Evolutionary conservation across 2,329 filamentous ascomycete genomes (phyloP).

Genomic region (Aspergillus fumigatiaffinis): DNA sequence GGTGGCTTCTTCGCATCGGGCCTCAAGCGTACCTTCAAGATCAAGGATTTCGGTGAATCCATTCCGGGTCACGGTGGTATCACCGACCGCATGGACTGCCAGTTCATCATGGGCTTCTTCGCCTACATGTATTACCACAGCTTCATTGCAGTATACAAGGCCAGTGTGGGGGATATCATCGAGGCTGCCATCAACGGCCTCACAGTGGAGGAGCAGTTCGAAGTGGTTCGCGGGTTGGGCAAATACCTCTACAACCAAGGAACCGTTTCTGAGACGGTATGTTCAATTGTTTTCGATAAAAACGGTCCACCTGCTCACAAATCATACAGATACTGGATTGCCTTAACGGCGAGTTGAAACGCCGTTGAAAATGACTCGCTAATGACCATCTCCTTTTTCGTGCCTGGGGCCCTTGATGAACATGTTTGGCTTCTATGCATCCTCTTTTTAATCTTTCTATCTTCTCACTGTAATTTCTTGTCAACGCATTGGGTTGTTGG

Average conservation of each 20-base stretch:
- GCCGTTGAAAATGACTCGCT: slow-evolving; percentile 19
- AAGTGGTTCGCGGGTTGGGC: slow-evolving; percentile 61
- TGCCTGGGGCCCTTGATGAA: slow-evolving; percentile 7
- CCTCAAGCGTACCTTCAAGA: slow-evolving; percentile 97
- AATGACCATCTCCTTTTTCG: slow-evolving; percentile 12
- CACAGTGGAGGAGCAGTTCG: slow-evolving; percentile 80
- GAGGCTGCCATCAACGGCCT: slow-evolving; percentile 90
- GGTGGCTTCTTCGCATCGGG: slow-evolving; percentile 98
- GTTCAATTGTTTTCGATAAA: slow-evolving; percentile 8
- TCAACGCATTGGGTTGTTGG: slow-evolving; percentile 10
- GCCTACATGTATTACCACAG: slow-evolving; percentile 98
- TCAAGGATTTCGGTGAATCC: slow-evolving; percentile 98
- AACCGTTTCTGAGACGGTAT: slow-evolving; percentile 52
- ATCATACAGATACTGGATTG: slow-evolving; percentile 33
- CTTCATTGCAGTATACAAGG: slow-evolving; percentile 87
- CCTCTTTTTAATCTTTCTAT: slow-evolving; percentile 8
- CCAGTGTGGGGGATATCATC: slow-evolving; percentile 79
- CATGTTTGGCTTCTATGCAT: slow-evolving; percentile 7
- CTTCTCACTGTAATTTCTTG: slow-evolving; percentile 5
- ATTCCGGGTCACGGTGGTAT: slow-evolving; percentile 97
- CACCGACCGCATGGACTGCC: slow-evolving; percentile 98
- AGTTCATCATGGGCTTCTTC: slow-evolving; percentile 99
- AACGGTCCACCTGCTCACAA: slow-evolving; percentile 12
- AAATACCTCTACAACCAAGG: slow-evolving; percentile 65
- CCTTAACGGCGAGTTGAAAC: slow-evolving; percentile 33